Percentiles rank a stretch among this genome's conserved stretches.
phyloP scores from a whole-genome alignment of 1,284 basidiomycete species.

The Lentinus polychrous region DNA sequence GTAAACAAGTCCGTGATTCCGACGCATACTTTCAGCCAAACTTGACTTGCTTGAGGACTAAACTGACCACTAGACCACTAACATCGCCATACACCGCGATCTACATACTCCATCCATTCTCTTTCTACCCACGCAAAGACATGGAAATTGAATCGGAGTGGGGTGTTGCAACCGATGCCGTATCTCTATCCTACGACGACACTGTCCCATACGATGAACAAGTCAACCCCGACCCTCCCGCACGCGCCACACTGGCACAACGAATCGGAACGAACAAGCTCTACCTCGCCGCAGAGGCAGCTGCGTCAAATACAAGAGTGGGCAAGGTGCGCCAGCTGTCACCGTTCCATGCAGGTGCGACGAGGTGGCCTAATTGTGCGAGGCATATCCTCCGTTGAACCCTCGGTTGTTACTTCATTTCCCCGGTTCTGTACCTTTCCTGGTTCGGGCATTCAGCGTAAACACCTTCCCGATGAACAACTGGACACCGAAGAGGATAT shows the following conservation, averaged over 20 bases:
- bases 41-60: too few relatives aligned
- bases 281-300: conserved; percentile 61
- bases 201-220: conserved; percentile 45
- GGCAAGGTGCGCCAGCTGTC: conserved; percentile 63
- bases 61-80: too few relatives aligned
- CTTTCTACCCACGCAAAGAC: conserved; percentile 6
- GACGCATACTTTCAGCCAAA: too few relatives aligned
- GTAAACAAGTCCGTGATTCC: too few relatives aligned
- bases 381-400: conserved; percentile 28
- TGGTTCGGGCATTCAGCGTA: conserved; percentile 34
- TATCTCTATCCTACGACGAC: conserved; percentile 46
- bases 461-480: conserved; percentile 34
- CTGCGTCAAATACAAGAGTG: conserved; percentile 31
- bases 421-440: neutral
- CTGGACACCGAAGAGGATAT: conserved; percentile 37
- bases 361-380: conserved; percentile 39
- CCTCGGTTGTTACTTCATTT: conserved; percentile 1
- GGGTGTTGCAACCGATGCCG: conserved; percentile 14
- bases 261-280: conserved; percentile 63
- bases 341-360: conserved; percentile 24
- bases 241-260: conserved; percentile 38
- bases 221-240: conserved; percentile 12
- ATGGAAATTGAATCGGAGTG: conserved; percentile 32
- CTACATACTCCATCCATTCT: neutral
- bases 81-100: too few relatives aligned